Evolutionary conservation across 208 protist genomes (phyloP).

Genomic region (Trypanosomatidae sp.): DNA sequence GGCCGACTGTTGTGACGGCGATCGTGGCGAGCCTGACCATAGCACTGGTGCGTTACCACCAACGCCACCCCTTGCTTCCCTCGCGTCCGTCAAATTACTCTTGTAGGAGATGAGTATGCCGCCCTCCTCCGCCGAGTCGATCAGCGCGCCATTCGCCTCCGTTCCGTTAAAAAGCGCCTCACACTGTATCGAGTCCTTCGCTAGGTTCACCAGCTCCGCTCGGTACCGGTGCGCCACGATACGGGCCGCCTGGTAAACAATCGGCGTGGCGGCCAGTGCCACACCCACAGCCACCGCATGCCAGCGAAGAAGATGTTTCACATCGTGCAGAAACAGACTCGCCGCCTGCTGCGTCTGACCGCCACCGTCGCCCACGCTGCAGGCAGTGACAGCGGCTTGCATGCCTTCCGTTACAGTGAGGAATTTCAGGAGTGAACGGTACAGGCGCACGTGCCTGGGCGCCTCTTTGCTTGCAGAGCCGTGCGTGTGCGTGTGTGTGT

Average conservation of each 20-base stretch:
- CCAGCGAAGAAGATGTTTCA: conserved; percentile 31
- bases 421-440: background rate
- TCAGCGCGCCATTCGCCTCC: conserved; percentile 19
- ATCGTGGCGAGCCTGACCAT: background rate
- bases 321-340: conserved; percentile 17
- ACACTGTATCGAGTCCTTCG: conserved; percentile 23
- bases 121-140: conserved; percentile 14
- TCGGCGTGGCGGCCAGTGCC: conserved; percentile 32
- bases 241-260: conserved; percentile 35
- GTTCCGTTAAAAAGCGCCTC: conserved; percentile 16
- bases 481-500: conserved; percentile 1
- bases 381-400: background rate
- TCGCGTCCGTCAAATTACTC: background rate
- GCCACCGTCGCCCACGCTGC: background rate
- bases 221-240: conserved; percentile 24
- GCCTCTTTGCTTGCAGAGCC: background rate
- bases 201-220: conserved; percentile 28
- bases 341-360: conserved; percentile 8
- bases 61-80: background rate
- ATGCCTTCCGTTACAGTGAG: background rate
- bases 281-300: conserved; percentile 31
- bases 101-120: conserved; percentile 22
- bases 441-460: background rate
- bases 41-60: background rate
- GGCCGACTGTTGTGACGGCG: background rate